phyloP scores from a whole-genome alignment of 495 filamentous ascomycete genomes.

The Tricharina praecox region DNA sequence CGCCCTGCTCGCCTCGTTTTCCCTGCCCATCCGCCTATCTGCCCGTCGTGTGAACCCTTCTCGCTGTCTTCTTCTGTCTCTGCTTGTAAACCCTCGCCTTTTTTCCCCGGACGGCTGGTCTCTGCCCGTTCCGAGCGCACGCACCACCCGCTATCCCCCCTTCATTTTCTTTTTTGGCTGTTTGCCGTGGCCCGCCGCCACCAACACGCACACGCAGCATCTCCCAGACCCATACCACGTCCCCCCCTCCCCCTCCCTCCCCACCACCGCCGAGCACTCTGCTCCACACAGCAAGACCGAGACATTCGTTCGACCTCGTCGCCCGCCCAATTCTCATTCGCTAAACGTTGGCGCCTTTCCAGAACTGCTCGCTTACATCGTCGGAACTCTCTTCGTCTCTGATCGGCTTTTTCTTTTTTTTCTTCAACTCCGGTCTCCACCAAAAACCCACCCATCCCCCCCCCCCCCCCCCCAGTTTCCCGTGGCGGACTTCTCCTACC shows the following conservation, averaged over 20 bases:
- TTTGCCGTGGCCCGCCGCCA: not conserved
- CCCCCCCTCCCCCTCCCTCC: slow-evolving; percentile 9
- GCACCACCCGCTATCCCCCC: no score
- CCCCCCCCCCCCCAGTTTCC: not conserved
- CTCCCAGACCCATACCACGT: slow-evolving; percentile 16
- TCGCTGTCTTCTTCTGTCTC: slow-evolving; percentile 10
- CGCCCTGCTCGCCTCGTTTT: no score
- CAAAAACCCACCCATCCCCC: no score
- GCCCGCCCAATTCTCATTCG: slow-evolving; percentile 22
- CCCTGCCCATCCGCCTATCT: no score
- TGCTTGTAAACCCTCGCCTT: not conserved
- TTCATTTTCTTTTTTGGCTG: slow-evolving; percentile 8
- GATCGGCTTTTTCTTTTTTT: slow-evolving; percentile 1
- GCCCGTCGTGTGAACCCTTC: no score
- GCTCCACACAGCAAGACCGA: slow-evolving; percentile 15
- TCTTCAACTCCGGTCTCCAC: not conserved
- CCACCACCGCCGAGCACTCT: slow-evolving; percentile 6
- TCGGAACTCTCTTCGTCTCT: not conserved
- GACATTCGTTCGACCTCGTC: no score
- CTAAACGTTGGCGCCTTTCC: slow-evolving; percentile 16
- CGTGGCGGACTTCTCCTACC: slow-evolving; percentile 8
- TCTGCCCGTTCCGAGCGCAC: slow-evolving; percentile 2
- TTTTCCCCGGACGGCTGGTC: slow-evolving; percentile 2
- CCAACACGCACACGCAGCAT: not conserved
- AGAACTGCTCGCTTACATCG: slow-evolving; percentile 1